These are phyloP conservation scores for Paraurostyla sp. DNA, from an alignment of 73 alveolate genomes.

Conservation along the genomic window DNA sequence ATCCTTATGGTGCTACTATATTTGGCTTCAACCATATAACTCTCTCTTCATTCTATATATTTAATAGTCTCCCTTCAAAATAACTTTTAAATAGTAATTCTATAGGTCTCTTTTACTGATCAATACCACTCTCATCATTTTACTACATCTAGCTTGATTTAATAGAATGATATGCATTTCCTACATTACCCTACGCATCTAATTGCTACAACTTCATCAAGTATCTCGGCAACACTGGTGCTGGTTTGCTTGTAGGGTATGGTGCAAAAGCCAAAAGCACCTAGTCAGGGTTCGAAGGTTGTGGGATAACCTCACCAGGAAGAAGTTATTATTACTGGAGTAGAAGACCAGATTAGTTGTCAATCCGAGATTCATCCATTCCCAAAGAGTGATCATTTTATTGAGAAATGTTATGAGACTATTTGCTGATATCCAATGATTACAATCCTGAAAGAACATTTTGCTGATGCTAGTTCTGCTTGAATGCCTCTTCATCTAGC, in stretches of 20 bases:
- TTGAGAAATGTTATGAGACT: constrained; percentile 7
- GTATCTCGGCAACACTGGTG: constrained; percentile 62
- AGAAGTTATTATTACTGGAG: neutral
- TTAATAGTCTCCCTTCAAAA: constrained; percentile 39
- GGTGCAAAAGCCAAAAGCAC: constrained; percentile 61
- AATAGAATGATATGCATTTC: no score
- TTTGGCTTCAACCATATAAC: constrained; percentile 62
- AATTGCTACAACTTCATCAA: neutral
- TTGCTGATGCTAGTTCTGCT: neutral
- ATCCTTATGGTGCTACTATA: constrained; percentile 70
- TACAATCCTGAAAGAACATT: neutral
- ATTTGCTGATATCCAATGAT: constrained; percentile 1
- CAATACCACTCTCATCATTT: neutral
- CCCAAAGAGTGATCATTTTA: neutral
- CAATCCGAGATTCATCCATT: constrained; percentile 2
- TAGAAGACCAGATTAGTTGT: neutral
- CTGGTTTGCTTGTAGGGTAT: constrained; percentile 52
- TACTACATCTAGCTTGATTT: neutral
- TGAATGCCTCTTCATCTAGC: constrained; percentile 39
- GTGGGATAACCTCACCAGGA: constrained; percentile 51
- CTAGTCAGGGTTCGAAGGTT: neutral
- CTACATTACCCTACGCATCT: neutral
- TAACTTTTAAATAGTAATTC: constrained; percentile 37
- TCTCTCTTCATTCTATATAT: neutral
- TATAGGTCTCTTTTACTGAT: neutral